Conservation (phyloP, 768 basidiomycete genomes). For the Albatrellus ellisii region DNA sequence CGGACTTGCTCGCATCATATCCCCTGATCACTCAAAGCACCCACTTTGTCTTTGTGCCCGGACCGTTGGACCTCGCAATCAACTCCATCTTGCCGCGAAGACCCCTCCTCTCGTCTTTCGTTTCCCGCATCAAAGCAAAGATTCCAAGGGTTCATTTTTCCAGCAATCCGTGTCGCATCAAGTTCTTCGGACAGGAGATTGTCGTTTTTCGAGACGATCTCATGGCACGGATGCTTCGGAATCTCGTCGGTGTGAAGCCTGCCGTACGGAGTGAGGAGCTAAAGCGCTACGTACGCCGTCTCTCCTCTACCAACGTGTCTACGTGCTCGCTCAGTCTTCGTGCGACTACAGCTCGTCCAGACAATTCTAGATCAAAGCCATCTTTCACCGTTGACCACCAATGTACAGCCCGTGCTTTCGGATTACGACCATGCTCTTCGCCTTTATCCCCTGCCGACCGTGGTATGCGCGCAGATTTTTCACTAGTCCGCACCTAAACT, state of each 20-base stretch:
- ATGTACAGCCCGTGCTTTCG: constrained; percentile 76
- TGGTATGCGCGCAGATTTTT: constrained; percentile 36
- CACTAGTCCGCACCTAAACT: background rate
- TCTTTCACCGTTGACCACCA: constrained; percentile 73
- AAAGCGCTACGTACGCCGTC: constrained; percentile 67
- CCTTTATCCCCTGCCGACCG: constrained; percentile 87
- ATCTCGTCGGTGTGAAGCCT: constrained; percentile 81
- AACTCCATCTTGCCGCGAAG: constrained; percentile 74
- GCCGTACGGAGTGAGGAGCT: constrained; percentile 66
- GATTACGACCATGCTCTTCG: constrained; percentile 90
- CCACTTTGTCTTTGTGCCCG: constrained; percentile 91
- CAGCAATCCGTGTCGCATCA: constrained; percentile 87
- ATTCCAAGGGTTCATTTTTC: constrained; percentile 75
- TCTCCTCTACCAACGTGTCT: constrained; percentile 1
- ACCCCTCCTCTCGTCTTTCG: constrained; percentile 66
- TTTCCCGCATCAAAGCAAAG: constrained; percentile 50
- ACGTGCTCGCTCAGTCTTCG: background rate
- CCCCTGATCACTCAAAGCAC: constrained; percentile 64
- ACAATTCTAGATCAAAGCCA: constrained; percentile 93
- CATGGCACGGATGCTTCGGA: constrained; percentile 90
- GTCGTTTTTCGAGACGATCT: constrained; percentile 87
- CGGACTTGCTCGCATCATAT: constrained; percentile 74
- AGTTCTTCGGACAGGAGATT: constrained; percentile 92
- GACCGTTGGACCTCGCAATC: constrained; percentile 79
- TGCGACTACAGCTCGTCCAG: constrained; percentile 73